phyloP scores from a whole-genome alignment of 768 basidiomycete genomes.

The Pisolithus sp. region DNA sequence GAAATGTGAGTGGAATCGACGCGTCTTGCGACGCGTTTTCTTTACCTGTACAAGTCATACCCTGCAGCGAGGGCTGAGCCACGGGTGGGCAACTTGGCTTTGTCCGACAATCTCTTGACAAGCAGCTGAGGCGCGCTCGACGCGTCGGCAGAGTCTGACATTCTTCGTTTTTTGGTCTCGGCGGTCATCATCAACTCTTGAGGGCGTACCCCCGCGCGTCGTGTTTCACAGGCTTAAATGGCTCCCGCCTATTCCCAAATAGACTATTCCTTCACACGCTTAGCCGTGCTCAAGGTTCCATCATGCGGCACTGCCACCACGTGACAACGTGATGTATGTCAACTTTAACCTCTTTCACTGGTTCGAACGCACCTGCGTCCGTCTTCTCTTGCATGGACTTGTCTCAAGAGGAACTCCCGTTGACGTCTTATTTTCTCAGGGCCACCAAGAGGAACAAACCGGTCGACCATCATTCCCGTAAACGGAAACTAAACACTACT shows the following conservation, averaged over 20 bases:
- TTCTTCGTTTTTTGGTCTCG: conserved; percentile 53
- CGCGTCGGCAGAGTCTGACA: conserved; percentile 36
- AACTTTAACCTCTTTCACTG: too few relatives aligned
- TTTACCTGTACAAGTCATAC: conserved; percentile 88
- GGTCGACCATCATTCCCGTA: conserved; percentile 1
- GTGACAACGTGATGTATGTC: too few relatives aligned
- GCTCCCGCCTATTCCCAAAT: too few relatives aligned
- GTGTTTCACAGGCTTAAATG: conserved; percentile 8
- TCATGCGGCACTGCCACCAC: too few relatives aligned
- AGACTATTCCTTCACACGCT: not conserved
- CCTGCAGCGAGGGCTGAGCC: conserved; percentile 87
- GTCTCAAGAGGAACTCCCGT: conserved; percentile 28
- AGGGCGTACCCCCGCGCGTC: not conserved
- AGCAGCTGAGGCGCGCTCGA: conserved; percentile 50
- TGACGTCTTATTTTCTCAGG: conserved; percentile 23
- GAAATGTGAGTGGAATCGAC: conserved; percentile 1
- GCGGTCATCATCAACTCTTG: conserved; percentile 11
- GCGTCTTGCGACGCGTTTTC: not conserved
- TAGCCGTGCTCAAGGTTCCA: not conserved
- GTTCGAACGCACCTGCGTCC: too few relatives aligned
- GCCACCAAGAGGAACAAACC: conserved; percentile 8
- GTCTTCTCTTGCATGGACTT: conserved; percentile 19
- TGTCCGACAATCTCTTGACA: conserved; percentile 78
- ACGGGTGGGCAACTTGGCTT: conserved; percentile 78
- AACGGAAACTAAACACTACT: not conserved